Evolutionary conservation across 177 flowering plant genomes (phyloP), one percentile per base, ranked within the genome.

Genomic region (Vitis hybrid): DNA sequence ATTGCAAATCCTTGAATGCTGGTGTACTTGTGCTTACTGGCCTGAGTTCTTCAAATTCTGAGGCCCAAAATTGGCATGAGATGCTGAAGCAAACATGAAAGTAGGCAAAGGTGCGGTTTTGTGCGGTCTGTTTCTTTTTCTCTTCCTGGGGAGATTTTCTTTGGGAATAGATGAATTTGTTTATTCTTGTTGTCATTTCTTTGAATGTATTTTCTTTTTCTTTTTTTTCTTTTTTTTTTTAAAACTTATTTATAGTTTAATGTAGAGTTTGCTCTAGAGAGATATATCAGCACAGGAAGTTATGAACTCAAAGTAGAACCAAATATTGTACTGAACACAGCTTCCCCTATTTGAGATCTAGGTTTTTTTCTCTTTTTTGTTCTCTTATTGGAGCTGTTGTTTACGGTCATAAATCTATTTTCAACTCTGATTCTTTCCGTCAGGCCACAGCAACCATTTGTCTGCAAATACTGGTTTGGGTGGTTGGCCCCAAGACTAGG

Each of bases 221-320:
- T 39, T 39, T 39, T 39, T 39, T 7, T 6, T 39, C 39, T 39
- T 39, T 39, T 39, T 4, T 6, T 39, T 39, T 39, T 7, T 0
- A 39, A 39, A 39, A 39, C 48, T 6, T 39, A 39, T 39, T 39
- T 39, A 39, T 34, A 64, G 55, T 48, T 32, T 51, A 57, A 51
- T 76, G 74, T 73, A 71, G 80, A 74, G 78, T 69, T 76, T 74
- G 78, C 21, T 62, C 59, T 66, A 60, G 55, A 65, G 59, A 65
- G 32, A 57, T 69, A 66, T 73, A 72, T 79, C 48, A 64, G 63
- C 66, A 70, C 66, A 67, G 73, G 61, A 74, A 70, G 76, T 68
- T 51, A 64, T 39, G 49, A 66, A 66, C 55, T 52, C 12, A 19
- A 72, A 69, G 64, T 56, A 60, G 19, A 34, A 68, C 18, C 2